Evolutionary conservation across 2,329 filamentous ascomycete genomes (phyloP).

Genomic region (Calonectria henricotiae): DNA sequence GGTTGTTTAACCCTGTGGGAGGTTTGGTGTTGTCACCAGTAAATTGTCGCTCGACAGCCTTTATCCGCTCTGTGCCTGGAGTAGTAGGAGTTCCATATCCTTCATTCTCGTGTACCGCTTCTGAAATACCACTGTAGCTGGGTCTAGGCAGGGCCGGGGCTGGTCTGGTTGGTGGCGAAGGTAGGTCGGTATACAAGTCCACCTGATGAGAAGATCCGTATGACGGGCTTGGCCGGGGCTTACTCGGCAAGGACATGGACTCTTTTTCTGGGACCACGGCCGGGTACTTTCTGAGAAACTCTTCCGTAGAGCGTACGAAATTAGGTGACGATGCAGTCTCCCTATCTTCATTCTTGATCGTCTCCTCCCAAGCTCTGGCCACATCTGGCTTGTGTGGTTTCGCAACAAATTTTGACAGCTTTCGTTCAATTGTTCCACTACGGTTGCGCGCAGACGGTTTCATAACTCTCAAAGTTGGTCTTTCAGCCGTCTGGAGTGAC

Average conservation of each 20-base stretch:
- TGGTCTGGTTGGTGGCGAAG: slow-evolving; percentile 76
- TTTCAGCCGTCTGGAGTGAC: slow-evolving; percentile 68
- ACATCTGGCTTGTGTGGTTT: slow-evolving; percentile 87
- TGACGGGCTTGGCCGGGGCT: slow-evolving; percentile 47
- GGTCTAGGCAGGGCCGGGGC: slow-evolving; percentile 77
- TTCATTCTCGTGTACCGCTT: slow-evolving; percentile 57
- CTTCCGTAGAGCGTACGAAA: slow-evolving; percentile 82
- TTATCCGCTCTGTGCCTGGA: slow-evolving; percentile 59
- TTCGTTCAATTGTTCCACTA: slow-evolving; percentile 55
- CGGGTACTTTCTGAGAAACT: slow-evolving; percentile 88
- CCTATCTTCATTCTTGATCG: slow-evolving; percentile 77
- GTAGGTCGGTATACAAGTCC: slow-evolving; percentile 66
- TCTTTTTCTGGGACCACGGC: slow-evolving; percentile 76
- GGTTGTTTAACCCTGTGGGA: slow-evolving; percentile 82
- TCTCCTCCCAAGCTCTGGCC: slow-evolving; percentile 85
- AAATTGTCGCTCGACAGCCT: slow-evolving; percentile 64
- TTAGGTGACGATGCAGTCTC: slow-evolving; percentile 65
- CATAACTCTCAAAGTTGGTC: slow-evolving; percentile 46
- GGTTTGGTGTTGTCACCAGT: slow-evolving; percentile 56
- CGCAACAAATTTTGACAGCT: slow-evolving; percentile 65
- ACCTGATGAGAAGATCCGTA: slow-evolving; percentile 56
- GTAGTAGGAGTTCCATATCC: slow-evolving; percentile 61
- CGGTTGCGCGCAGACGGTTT: slow-evolving; percentile 54
- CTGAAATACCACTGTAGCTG: slow-evolving; percentile 84
- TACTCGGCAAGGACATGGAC: slow-evolving; percentile 69